Base-by-base conservation (phyloP, 1,139 yeast genomes). In the Sugiyamaella sp. region DNA sequence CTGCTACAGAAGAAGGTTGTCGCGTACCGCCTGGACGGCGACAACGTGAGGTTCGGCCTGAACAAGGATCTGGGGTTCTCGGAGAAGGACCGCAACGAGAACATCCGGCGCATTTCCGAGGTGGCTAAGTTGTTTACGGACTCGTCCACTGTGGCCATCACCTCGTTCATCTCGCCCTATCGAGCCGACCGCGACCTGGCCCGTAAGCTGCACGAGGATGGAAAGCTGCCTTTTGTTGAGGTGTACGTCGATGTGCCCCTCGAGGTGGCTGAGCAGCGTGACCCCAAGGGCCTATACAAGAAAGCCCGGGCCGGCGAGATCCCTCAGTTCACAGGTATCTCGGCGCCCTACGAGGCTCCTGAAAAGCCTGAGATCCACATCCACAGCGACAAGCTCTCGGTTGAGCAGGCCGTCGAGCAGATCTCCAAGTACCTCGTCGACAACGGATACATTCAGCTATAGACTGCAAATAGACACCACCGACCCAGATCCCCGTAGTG, bases 341-440 rank as follows among this genome's bases (percentile, higher is more conserved):
- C 91, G 62, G 97, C 97, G 14, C 98, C 98, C 38, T 91, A 91
- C 70, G 98, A 91, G 76, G 95, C 88, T 1, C 98, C 98, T 47
- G 85, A 80, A 60, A 68, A 74, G 33, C 88, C 98, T 39, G 98
- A 91, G 74, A 78, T 91, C 60, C 93, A 86, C 68, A 75, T 91
- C 68, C 81, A 81, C 64, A 89, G 93, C 60, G 85, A 85, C 68
- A 80, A 84, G 64, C 75, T 78, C 55, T 73, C 87, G 25, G 80
- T 89, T 45, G 97, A 91, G 74, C 87, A 89, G 66, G 82, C 91
- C 62, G 96, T 95, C 35, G 74, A 79, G 63, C 77, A 79, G 63
- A 86, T 91, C 66, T 79, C 81, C 62, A 82, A 82, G 49, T 90
- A 89, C 70, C 80, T 91, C 65, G 73, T 74, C 56, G 78, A 76